Base-by-base conservation (phyloP, 345 rosid species). In the Eucalyptus sp. region DNA sequence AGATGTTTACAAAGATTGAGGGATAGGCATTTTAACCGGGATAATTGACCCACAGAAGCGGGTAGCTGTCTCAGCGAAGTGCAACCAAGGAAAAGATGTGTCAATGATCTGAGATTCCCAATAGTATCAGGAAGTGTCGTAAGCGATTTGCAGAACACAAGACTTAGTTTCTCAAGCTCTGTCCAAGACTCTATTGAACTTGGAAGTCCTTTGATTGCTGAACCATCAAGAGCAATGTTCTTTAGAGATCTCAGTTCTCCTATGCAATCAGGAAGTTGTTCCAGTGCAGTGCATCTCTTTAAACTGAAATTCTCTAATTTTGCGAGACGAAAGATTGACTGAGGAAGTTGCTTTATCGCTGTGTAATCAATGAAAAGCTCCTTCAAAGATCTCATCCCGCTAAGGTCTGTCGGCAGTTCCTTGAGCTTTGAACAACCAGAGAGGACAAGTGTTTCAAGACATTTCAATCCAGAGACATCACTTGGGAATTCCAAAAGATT, bases 241-340 rank as follows among this genome's bases (percentile, higher is more conserved):
- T 89, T 93, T 18, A 95, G 90, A 49, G 94, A 91, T 50, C 22
- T 13, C 89, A 95, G 90, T 86, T 68, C 90, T 22, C 92, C 96
- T 7, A 92, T 81, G 56, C 49, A 84, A 33, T 41, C 22, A 17
- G 95, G 95, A 27, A 95, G 91, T 86, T 31, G 87, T 89, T 91
- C 92, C 27, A 93, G 50, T 7, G 22, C 87, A 8, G 4, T 54
- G 87, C 95, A 95, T 46, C 64, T 29, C 29, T 81, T 29, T 51
- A 95, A 88, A 90, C 90, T 93, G n/a, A 94, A 89, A 76, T 88
- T 91, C 89, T 94, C 94, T 76, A 94, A 95, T 37, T 93, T 89
- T 66, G 83, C 46, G 29, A 95, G 94, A 33, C 56, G 83, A 86
- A 46, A 91, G 87, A 95, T 88, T 7, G 96, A 93, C 43, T 91